phyloP scores from a whole-genome alignment of 1,284 basidiomycete species.

The Rugosomyces carneus region DNA sequence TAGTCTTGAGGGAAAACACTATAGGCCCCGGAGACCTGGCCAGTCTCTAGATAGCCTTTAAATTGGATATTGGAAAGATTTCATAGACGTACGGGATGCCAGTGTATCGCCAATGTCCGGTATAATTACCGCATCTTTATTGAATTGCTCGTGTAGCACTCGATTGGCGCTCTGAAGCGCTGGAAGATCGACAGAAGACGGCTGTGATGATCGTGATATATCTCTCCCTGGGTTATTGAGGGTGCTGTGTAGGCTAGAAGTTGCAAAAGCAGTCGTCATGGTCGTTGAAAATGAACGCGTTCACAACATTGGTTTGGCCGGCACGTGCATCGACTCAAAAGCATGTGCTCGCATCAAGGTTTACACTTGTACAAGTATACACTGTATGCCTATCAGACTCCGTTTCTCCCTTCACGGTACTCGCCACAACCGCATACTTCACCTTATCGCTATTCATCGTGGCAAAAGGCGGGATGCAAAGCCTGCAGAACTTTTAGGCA shows the following conservation, averaged over 20 bases:
- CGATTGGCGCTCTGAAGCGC: conserved; percentile 61
- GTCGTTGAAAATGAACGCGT: conserved; percentile 1
- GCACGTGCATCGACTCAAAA: neutral
- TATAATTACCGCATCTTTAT: conserved; percentile 65
- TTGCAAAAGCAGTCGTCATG: conserved; percentile 26
- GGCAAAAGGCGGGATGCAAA: conserved; percentile 78
- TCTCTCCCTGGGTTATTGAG: conserved; percentile 5
- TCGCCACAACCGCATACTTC: conserved; percentile 77
- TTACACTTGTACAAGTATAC: too few species aligned
- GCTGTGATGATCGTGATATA: conserved; percentile 1
- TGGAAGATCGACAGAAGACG: conserved; percentile 46
- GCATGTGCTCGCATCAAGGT: too few species aligned
- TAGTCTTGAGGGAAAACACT: conserved; percentile 73
- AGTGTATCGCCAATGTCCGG: conserved; percentile 68
- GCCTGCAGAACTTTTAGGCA: conserved; percentile 85
- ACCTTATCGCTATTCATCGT: conserved; percentile 82
- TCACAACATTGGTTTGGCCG: too few species aligned
- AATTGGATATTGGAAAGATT: conserved; percentile 1
- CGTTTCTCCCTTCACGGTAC: conserved; percentile 84
- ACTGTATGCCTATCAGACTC: conserved; percentile 82
- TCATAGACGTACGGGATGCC: conserved; percentile 40
- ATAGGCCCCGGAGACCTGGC: conserved; percentile 67
- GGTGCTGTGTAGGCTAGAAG: conserved; percentile 19
- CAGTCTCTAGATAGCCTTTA: conserved; percentile 38
- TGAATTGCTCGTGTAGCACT: conserved; percentile 59